Conservation (phyloP, 192 early-diverging fungal genomes). For the Mortierella hygrophila region DNA sequence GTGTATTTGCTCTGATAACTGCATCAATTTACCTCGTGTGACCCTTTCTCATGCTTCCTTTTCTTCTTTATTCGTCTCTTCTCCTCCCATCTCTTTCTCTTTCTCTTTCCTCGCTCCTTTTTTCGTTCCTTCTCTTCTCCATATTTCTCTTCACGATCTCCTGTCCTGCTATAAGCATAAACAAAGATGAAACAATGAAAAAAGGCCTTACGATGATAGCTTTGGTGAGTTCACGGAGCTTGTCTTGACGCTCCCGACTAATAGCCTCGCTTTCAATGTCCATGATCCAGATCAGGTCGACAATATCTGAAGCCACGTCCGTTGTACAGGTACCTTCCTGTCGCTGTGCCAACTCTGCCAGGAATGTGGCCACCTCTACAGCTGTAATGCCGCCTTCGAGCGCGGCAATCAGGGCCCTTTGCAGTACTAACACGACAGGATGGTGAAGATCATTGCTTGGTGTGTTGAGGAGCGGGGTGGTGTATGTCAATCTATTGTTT, state of each 20-base stretch:
- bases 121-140: no score
- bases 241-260: not conserved
- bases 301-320: conserved; percentile 24
- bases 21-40: not conserved
- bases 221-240: conserved; percentile 15
- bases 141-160: no score
- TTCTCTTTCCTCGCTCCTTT: no score
- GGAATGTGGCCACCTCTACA: conserved; percentile 14
- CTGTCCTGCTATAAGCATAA: no score
- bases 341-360: not conserved
- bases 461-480: conserved; percentile 12
- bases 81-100: no score
- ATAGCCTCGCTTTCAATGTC: conserved; percentile 32
- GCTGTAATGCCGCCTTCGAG: not conserved
- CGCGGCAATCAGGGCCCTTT: conserved; percentile 1
- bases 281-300: conserved; percentile 46
- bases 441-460: conserved; percentile 13
- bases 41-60: no score
- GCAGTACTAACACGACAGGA: conserved; percentile 15
- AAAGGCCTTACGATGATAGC: conserved; percentile 39
- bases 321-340: not conserved
- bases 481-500: conserved; percentile 12
- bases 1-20: not conserved
- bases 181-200: not conserved
- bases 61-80: no score